Base-by-base conservation (phyloP, 2,329 filamentous ascomycete genomes). In the Aspergillus caelatus region DNA sequence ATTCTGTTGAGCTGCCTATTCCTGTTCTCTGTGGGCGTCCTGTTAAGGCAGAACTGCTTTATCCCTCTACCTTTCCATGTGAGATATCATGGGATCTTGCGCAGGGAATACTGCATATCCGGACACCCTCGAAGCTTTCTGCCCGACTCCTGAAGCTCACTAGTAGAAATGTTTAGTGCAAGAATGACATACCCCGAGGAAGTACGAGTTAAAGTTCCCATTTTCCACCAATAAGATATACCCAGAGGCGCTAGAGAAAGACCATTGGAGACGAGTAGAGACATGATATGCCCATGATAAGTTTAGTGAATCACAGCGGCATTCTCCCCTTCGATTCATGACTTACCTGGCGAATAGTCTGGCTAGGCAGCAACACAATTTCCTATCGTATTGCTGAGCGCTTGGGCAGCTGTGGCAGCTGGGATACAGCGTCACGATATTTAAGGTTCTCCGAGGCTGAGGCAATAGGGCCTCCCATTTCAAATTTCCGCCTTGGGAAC, bases 131-230 rank as follows among this genome's bases (percentile, higher is more conserved):
- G 0, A 39, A 59, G 7, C 39, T 62, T 12, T 64, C 61, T 23
- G 65, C 65, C 9, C 61, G 66, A 1, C 39, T 68, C 4, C 57
- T 68, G 26, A 61, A 23, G 46, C 59, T 65, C 28, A 67, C 55
- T 5, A 11, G 43, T 32, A 19, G 19, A 2, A 3, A 54, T 30
- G 5, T 3, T 54, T 26, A 14, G 14, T 10, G 12, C 6, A 19
- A 26, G 2, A 26, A 30, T 30, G 1, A 30, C 11, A 6, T 14
- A 12, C 34, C 34, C 86, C 88, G 71, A 83, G 9, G 30, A 0
- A 32, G 9, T 32, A 32, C 30, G 30, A 32, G 30, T 32, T 32
- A 32, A 32, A 11, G 10, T 32, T 32, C 10, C 10, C 4, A 32
- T 32, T 11, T 11, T 10, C 30, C 30, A 4, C 30, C 30, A 11